These are phyloP conservation scores for Debaryomyces hansenii DNA, from an alignment of 805 yeast genomes.

Conservation along the genomic window DNA sequence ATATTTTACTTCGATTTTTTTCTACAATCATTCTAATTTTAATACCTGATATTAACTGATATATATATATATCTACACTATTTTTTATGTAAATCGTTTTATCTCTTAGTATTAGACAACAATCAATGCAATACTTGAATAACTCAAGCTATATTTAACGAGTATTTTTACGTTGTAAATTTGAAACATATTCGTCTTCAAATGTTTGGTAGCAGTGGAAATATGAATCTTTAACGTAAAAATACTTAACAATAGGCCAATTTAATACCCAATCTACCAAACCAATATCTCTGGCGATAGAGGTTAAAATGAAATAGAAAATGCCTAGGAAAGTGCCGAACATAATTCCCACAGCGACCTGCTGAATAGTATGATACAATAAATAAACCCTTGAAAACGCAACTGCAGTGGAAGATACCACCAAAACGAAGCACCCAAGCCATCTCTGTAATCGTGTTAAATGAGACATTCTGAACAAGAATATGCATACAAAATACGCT, in stretches of 20 bases:
- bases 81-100: no score
- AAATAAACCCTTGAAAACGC: slow-evolving; percentile 74
- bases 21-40: no score
- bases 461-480: slow-evolving; percentile 40
- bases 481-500: slow-evolving; percentile 51
- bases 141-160: not conserved
- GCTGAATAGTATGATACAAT: slow-evolving; percentile 70
- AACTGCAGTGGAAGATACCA: slow-evolving; percentile 41
- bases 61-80: no score
- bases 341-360: slow-evolving; percentile 70
- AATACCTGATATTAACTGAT: no score
- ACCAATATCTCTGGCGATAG: slow-evolving; percentile 65
- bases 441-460: slow-evolving; percentile 25
- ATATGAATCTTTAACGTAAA: slow-evolving; percentile 62
- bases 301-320: slow-evolving; percentile 52
- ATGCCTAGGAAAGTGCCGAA: slow-evolving; percentile 65
- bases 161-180: not conserved
- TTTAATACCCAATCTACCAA: slow-evolving; percentile 62
- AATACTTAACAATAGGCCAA: slow-evolving; percentile 52
- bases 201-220: slow-evolving; percentile 48
- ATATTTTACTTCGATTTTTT: no score
- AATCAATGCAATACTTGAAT: no score
- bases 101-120: no score
- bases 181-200: slow-evolving; percentile 43
- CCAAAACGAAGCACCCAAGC: slow-evolving; percentile 26